Percentiles rank a stretch among this genome's conserved stretches.
Conservation (phyloP, 2,329 filamentous ascomycete genomes). For the Rutstroemia sydowiana region DNA sequence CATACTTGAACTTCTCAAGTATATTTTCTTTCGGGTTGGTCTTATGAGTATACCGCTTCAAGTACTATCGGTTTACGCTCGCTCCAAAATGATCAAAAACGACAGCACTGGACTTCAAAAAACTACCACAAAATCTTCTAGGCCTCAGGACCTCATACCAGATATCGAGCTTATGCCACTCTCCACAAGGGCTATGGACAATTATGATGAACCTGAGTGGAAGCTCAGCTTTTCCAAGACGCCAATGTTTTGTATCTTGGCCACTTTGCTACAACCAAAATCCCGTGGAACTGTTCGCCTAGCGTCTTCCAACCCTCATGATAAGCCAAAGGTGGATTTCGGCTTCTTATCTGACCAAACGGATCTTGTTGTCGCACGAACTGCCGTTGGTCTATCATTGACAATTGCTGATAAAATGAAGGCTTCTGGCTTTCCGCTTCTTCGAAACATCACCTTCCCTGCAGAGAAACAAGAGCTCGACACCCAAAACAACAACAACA, state of each 20-base stretch:
- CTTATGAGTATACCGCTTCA: slow-evolving; percentile 5
- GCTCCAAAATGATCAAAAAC: slow-evolving; percentile 1
- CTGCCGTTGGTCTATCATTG: slow-evolving; percentile 8
- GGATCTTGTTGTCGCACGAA: slow-evolving; percentile 1
- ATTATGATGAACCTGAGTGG: slow-evolving; percentile 1
- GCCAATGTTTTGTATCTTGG: slow-evolving; percentile 5
- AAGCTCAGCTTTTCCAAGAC: slow-evolving; percentile 1
- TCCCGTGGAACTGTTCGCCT: slow-evolving; percentile 9
- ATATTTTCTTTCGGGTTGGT: slow-evolving; percentile 4
- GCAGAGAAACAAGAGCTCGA: not conserved
- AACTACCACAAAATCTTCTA: not conserved
- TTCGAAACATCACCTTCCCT: not conserved
- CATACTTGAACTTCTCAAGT: slow-evolving; percentile 3
- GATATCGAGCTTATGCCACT: slow-evolving; percentile 11
- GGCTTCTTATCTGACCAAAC: slow-evolving; percentile 4
- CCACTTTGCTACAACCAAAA: slow-evolving; percentile 5
- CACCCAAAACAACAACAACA: not conserved
- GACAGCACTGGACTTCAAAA: not conserved
- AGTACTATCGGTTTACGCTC: slow-evolving; percentile 2
- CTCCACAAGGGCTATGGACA: slow-evolving; percentile 7
- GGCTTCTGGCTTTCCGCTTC: slow-evolving; percentile 19
- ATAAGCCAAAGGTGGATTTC: slow-evolving; percentile 9
- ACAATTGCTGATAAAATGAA: slow-evolving; percentile 8
- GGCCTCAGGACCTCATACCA: not conserved
- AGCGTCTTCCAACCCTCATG: slow-evolving; percentile 2